phyloP scores from a whole-genome alignment of 1,139 yeast species.

The Komagataea norvegica region DNA sequence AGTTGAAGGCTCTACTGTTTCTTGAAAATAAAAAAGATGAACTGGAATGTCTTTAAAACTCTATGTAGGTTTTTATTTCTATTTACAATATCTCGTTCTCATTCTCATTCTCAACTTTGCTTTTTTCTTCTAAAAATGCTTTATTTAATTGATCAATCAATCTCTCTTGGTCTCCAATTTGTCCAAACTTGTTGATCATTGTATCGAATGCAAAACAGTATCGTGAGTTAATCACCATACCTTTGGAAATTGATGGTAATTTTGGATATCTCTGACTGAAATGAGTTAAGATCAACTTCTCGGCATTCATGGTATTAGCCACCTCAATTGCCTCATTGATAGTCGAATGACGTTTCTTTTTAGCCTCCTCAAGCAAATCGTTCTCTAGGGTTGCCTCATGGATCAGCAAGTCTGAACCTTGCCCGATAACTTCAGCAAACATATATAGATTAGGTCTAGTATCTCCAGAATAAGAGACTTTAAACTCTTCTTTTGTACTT shows the following conservation, averaged over 20 bases:
- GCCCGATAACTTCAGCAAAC: constrained; percentile 58
- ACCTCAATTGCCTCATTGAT: constrained; percentile 79
- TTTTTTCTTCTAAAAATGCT: constrained; percentile 29
- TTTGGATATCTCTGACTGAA: constrained; percentile 88
- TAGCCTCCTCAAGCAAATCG: constrained; percentile 74
- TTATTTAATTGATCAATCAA: constrained; percentile 27
- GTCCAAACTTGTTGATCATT: constrained; percentile 43
- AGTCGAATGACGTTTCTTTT: constrained; percentile 82
- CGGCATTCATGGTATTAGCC: constrained; percentile 66
- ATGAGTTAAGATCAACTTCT: constrained; percentile 74
- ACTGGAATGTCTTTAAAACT: too few relatives aligned
- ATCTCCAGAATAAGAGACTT: constrained; percentile 89
- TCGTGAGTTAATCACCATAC: constrained; percentile 29
- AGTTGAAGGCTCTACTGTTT: not conserved
- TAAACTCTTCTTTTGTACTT: constrained; percentile 37
- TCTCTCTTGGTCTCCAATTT: constrained; percentile 35
- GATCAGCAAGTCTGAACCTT: constrained; percentile 66
- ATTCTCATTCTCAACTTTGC: constrained; percentile 24
- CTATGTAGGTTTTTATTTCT: too few relatives aligned
- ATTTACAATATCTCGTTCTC: too few relatives aligned
- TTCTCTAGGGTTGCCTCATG: constrained; percentile 94
- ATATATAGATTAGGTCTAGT: constrained; percentile 71
- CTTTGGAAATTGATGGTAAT: constrained; percentile 39
- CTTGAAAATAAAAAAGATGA: too few relatives aligned
- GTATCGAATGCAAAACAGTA: constrained; percentile 58